These are phyloP conservation scores for Spathaspora boniae DNA, from an alignment of 805 yeast species.

Conservation along the genomic window DNA sequence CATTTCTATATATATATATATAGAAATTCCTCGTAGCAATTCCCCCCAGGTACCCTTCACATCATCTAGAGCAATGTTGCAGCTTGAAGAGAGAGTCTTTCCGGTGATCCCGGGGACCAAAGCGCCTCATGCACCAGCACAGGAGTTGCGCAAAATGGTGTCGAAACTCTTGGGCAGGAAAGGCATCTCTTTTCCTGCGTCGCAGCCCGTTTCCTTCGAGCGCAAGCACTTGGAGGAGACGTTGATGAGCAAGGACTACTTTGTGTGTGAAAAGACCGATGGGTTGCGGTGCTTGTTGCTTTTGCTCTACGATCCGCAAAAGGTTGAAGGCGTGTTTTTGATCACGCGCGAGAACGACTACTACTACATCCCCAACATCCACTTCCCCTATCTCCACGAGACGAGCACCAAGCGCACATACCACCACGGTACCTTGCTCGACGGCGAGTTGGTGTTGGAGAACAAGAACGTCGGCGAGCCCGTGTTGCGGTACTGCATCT, in stretches of 20 bases:
- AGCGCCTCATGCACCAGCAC: slow-evolving; percentile 69
- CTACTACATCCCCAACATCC: slow-evolving; percentile 75
- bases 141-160: slow-evolving; percentile 64
- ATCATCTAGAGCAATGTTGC: slow-evolving; percentile 34
- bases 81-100: slow-evolving; percentile 48
- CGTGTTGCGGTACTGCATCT: slow-evolving; percentile 70
- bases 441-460: slow-evolving; percentile 89
- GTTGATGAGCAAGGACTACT: slow-evolving; percentile 69
- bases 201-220: slow-evolving; percentile 92
- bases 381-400: slow-evolving; percentile 61
- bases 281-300: slow-evolving; percentile 84
- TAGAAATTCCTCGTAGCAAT: no score
- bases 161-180: slow-evolving; percentile 56
- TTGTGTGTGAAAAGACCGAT: slow-evolving; percentile 94
- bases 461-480: slow-evolving; percentile 54
- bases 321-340: slow-evolving; percentile 84
- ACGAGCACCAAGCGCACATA: slow-evolving; percentile 49
- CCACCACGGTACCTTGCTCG: slow-evolving; percentile 86
- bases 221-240: slow-evolving; percentile 64
- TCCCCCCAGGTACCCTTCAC: neutral
- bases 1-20: no score
- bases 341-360: slow-evolving; percentile 88
- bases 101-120: slow-evolving; percentile 85
- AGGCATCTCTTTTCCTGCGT: slow-evolving; percentile 74
- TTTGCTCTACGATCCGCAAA: slow-evolving; percentile 60